These are phyloP conservation scores for Pouteria glomerata DNA, from an alignment of 148 eudicot genomes.

Conservation along the genomic window DNA sequence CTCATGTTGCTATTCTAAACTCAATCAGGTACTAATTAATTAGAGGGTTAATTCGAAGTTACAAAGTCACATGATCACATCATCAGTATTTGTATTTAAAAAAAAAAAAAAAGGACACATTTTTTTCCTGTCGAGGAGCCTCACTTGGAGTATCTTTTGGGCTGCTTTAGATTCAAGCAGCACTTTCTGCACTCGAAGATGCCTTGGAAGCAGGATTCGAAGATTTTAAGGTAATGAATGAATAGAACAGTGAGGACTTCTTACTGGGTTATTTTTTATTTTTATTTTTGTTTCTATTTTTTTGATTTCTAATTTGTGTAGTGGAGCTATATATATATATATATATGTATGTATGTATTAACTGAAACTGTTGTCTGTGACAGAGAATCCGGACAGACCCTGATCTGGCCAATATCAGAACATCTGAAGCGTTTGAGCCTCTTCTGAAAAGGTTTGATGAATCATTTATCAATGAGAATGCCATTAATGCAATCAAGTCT, in stretches of 20 bases:
- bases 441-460: conserved; percentile 64
- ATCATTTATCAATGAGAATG: conserved; percentile 71
- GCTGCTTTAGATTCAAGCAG: conserved; percentile 69
- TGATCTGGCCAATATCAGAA: conserved; percentile 71
- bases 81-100: no score
- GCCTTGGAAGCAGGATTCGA: conserved; percentile 83
- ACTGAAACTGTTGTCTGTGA: no score
- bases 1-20: conserved; percentile 93
- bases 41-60: not conserved
- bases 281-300: not conserved
- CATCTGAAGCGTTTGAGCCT: conserved; percentile 48
- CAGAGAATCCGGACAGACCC: conserved; percentile 93
- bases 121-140: no score
- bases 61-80: no score
- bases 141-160: not conserved
- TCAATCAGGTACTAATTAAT: conserved; percentile 72
- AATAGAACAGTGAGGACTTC: not conserved
- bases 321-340: not conserved
- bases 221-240: conserved; percentile 78
- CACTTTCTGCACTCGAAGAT: conserved; percentile 92
- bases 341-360: no score
- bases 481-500: conserved; percentile 89
- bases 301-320: not conserved
- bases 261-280: no score
- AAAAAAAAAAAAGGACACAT: no score